Evolutionary conservation across 805 yeast genomes (phyloP).

Genomic region (Zygotorulaspora sp.): DNA sequence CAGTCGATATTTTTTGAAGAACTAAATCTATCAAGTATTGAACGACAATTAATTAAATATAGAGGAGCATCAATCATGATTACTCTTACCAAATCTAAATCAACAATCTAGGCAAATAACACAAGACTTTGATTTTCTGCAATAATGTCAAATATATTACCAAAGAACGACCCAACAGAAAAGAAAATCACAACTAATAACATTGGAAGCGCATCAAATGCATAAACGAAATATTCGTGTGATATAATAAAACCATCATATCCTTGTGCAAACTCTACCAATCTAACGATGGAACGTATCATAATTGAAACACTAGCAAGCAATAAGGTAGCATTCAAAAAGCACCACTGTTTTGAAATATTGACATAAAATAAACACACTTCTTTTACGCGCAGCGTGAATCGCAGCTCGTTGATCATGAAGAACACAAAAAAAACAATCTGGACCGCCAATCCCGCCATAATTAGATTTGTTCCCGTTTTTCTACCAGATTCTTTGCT

Average conservation of each 20-base stretch:
- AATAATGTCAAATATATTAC: slow-evolving; percentile 4
- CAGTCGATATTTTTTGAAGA: no score
- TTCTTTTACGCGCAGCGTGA: slow-evolving; percentile 13
- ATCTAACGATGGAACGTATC: slow-evolving; percentile 34
- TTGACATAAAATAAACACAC: not conserved
- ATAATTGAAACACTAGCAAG: slow-evolving; percentile 22
- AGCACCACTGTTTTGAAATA: slow-evolving; percentile 15
- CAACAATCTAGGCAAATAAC: no score
- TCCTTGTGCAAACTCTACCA: slow-evolving; percentile 34
- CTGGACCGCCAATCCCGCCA: slow-evolving; percentile 35
- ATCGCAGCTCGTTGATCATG: slow-evolving; percentile 17
- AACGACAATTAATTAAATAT: no score
- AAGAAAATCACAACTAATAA: slow-evolving; percentile 10
- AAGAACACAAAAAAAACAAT: slow-evolving; percentile 32
- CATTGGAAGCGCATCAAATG: slow-evolving; percentile 33
- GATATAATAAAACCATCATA: slow-evolving; percentile 24
- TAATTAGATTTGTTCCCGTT: slow-evolving; percentile 24
- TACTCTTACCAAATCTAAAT: no score
- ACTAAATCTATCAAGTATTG: no score
- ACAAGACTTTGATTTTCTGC: slow-evolving; percentile 2
- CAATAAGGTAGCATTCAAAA: slow-evolving; percentile 14
- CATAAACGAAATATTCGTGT: slow-evolving; percentile 30
- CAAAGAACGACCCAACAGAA: slow-evolving; percentile 1
- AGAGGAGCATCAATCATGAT: no score
- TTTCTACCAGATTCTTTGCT: slow-evolving; percentile 7